A percentile compares a stretch with the other conserved stretches of the same genome.
phyloP scores from a whole-genome alignment of 768 basidiomycete genomes.

The Cyclocybe aegerita region DNA sequence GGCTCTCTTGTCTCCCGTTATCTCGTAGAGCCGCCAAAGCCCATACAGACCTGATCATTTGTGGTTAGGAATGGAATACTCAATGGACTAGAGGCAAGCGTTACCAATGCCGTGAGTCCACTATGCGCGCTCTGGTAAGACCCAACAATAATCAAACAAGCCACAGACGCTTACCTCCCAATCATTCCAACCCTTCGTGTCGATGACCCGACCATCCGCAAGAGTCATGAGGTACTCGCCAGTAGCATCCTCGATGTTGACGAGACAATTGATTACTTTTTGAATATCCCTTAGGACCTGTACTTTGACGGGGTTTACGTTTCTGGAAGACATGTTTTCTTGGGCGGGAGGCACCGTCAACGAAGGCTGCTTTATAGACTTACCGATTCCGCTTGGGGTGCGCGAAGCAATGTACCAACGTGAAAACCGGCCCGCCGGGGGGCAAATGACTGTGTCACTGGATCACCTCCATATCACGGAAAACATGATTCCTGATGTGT shows the following conservation, averaged over 20 bases:
- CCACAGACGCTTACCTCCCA: conserved; percentile 40
- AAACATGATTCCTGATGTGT: no score
- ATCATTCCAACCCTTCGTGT: conserved; percentile 59
- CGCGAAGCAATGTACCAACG: no score
- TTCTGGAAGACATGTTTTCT: conserved; percentile 28
- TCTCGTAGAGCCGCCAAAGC: conserved; percentile 37
- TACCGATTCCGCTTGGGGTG: no score
- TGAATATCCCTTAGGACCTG: conserved; percentile 27
- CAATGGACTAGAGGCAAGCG: neutral
- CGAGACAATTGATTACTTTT: conserved; percentile 39
- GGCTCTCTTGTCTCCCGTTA: conserved; percentile 34
- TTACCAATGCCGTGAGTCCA: conserved; percentile 47
- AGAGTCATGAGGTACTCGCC: conserved; percentile 50
- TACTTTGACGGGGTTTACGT: conserved; percentile 29
- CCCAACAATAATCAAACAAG: neutral
- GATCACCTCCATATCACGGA: no score
- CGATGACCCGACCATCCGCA: conserved; percentile 50
- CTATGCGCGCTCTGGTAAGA: conserved; percentile 17
- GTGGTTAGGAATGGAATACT: neutral
- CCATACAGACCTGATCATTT: conserved; percentile 35
- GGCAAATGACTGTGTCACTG: no score
- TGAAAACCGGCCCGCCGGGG: no score
- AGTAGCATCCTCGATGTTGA: conserved; percentile 52
- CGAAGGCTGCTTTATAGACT: no score
- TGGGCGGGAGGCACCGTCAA: neutral